These are phyloP conservation scores for Didymella sp. DNA, from an alignment of 2,329 filamentous ascomycete genomes.

Conservation along the genomic window DNA sequence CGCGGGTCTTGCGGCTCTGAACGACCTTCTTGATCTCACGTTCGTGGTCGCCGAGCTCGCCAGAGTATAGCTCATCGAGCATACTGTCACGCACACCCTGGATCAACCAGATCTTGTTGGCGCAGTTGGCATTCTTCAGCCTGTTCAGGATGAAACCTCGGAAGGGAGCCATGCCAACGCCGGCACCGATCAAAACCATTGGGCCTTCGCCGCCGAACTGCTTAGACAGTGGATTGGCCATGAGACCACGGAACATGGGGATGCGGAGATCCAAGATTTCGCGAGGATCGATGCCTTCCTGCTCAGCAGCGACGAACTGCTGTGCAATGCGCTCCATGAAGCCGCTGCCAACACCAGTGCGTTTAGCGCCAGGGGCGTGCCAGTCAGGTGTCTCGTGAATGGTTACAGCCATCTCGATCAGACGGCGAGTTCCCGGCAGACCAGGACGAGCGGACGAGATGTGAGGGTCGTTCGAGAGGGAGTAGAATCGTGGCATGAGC, in stretches of 20 bases:
- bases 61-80: constrained; percentile 94
- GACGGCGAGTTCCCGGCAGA: constrained; percentile 70
- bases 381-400: constrained; percentile 88
- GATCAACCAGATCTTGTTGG: constrained; percentile 97
- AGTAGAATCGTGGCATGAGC: constrained; percentile 98
- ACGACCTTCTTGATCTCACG: constrained; percentile 58
- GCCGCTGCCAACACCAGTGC: constrained; percentile 88
- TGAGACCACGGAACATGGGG: constrained; percentile 97
- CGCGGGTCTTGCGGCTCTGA: constrained; percentile 58
- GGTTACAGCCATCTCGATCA: constrained; percentile 96
- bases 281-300: constrained; percentile 57
- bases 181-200: constrained; percentile 96
- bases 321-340: constrained; percentile 88
- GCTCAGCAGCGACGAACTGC: constrained; percentile 72
- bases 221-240: constrained; percentile 93
- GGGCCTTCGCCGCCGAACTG: constrained; percentile 93
- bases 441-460: constrained; percentile 74
- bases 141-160: constrained; percentile 95
- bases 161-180: constrained; percentile 97
- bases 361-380: constrained; percentile 63
- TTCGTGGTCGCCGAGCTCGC: constrained; percentile 81
- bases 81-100: constrained; percentile 94
- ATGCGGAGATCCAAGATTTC: constrained; percentile 70
- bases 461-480: constrained; percentile 93
- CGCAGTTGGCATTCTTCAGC: constrained; percentile 91